Evolutionary conservation across 805 yeast genomes (phyloP), one percentile per base, ranked within the genome.

Genomic region (Zygosaccharomyces bisporus): DNA sequence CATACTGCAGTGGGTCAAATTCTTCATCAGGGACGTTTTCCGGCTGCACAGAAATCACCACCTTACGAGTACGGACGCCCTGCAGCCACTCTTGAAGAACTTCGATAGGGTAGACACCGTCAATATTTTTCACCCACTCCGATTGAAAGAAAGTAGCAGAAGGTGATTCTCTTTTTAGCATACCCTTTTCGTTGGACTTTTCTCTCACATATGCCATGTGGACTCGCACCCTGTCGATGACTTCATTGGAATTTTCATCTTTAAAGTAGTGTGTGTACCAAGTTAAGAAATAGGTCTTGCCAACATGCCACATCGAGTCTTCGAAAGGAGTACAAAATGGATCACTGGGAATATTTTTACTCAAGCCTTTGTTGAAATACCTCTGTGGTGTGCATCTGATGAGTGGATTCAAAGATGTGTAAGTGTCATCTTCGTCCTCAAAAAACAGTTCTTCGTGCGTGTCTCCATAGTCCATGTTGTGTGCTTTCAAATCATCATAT

Each of bases 281-380:
- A 7, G 91, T 81, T 41, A 86, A 64, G 57, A 89, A 88, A 55
- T 86, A 84, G 0, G 86, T 77, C 43, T 73, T 66, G 24, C 75
- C 95, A 46, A 76, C 63, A 51, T 75, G 74, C 66, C 85, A 70
- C 31, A 68, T 72, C 9, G 72, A 55, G 46, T 79, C 74, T 55
- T 84, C 90, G 25, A 69, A 71, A 9, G 96, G 96, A 16, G 86
- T 76, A 64, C 96, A 88, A 64, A 87, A 86, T n/a, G 96, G 96
- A 41, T 72, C 93, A 31, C 88, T 76, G 1, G 68, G 55, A 13
- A 66, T 61, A 42, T 69, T 65, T 53, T 79, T 79, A 23, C 80
- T 81, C 29, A 70, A 47, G 6, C 90, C 91, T 58, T 81, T 83
- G 53, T 72, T 75, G 56, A 69, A 73, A 60, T 85, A 88, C 38